Base-by-base conservation (phyloP, 176 grass and related monocot species). In the Oryza rufipogon region DNA sequence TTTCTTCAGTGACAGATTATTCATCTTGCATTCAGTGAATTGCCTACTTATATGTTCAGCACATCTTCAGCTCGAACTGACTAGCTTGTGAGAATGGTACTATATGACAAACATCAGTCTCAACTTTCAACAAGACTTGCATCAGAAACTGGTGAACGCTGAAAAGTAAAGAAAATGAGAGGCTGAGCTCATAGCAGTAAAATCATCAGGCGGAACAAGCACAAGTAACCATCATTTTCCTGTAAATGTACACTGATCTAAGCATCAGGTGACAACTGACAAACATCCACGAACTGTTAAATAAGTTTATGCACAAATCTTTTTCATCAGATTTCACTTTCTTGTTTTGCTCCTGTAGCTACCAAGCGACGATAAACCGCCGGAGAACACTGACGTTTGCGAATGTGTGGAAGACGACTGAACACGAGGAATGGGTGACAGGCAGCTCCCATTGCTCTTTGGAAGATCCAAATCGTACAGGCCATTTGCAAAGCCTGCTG, bases 241-340 rank as follows among this genome's bases (percentile, higher is more conserved):
- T 34, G 64, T 76, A 54, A 85, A 76, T 71, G 87, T 81, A 81
- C 60, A 79, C 7, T 41, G 25, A 87, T 75, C 84, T 84, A 87
- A 87, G 22, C 68, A 52, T 73, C 68, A 87, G 80, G 74, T 86
- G 61, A 86, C 66, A 77, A 39, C 66, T 86, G 48, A 76, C 52
- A 81, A 76, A 76, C 81, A 81, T 77, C 34, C 76, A 80, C 23
- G 16, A 66, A 91, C 25, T 1, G 56, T 84, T 64, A 80, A 45
- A 83, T 80, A 84, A 84, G 80, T 41, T 52, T 76, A 87, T 84
- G 75, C 61, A 87, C 81, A 91, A 91, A 83, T 12, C 25, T n/a
- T 73, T 77, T 75, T 47, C 45, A 33, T 66, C 63, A 44, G 22
- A 20, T 65, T 58, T 88, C 86, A 92, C 64, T 64, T 75, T 30